Conservation (phyloP, 768 basidiomycete genomes). For the Ephemerocybe angulata region DNA sequence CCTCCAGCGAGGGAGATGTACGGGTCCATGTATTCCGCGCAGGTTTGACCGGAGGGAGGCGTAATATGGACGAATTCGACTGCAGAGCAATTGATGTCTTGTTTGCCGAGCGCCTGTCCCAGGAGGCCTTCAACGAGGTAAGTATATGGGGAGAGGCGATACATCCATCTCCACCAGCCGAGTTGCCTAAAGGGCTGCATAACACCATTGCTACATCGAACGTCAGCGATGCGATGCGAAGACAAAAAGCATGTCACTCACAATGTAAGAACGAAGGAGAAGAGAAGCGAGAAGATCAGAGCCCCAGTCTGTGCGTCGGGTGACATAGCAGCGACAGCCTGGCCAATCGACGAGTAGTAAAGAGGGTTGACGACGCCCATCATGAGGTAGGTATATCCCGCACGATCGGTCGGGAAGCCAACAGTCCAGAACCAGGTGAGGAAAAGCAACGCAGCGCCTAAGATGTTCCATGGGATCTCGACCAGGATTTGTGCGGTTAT, state of each 20-base stretch:
- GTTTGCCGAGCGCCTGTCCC: constrained; percentile 43
- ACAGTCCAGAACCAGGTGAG: constrained; percentile 72
- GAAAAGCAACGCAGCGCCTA: constrained; percentile 56
- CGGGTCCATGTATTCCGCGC: constrained; percentile 44
- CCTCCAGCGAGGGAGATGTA: constrained; percentile 53
- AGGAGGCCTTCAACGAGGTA: constrained; percentile 50
- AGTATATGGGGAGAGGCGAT: constrained; percentile 46
- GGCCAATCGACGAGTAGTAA: constrained; percentile 59
- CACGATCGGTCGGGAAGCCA: constrained; percentile 50
- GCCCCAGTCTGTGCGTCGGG: constrained; percentile 58
- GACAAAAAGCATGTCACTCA: constrained; percentile 26
- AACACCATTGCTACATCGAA: constrained; percentile 49
- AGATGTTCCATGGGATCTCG: constrained; percentile 49
- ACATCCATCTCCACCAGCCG: constrained; percentile 58
- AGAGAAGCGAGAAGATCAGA: constrained; percentile 53
- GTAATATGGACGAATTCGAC: constrained; percentile 51
- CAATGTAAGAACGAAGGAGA: constrained; percentile 62
- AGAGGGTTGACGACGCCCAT: constrained; percentile 51
- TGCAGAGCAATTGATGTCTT: constrained; percentile 43
- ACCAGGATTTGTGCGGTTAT: constrained; percentile 52
- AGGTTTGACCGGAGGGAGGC: constrained; percentile 52
- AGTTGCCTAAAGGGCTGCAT: constrained; percentile 60
- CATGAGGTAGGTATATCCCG: constrained; percentile 58
- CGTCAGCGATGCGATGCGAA: not conserved
- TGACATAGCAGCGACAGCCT: constrained; percentile 57